These are phyloP conservation scores for Lobulomyces angularis DNA, from an alignment of 192 early-diverging fungal species.

Conservation along the genomic window DNA sequence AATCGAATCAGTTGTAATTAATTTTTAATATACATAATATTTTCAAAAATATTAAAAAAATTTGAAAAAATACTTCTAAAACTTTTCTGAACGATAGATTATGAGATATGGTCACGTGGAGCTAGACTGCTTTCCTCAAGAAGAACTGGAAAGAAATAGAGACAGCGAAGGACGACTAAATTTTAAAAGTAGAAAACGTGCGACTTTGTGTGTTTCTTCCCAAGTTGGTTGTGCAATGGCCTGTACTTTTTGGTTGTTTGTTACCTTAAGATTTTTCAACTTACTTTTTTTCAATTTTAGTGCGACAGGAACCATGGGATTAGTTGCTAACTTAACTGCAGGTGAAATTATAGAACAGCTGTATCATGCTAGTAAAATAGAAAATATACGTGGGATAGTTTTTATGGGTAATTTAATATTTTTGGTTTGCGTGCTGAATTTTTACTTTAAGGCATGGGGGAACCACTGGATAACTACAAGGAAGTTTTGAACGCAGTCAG, in stretches of 20 bases:
- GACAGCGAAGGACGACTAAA: conserved; percentile 11
- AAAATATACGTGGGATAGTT: conserved; percentile 39
- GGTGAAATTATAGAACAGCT: conserved; percentile 47
- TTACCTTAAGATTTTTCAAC: not conserved
- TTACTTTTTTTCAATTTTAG: not conserved
- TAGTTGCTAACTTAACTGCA: conserved; percentile 31
- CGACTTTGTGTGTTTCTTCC: conserved; percentile 37
- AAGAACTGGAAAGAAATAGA: conserved; percentile 23
- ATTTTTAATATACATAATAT: too few species aligned
- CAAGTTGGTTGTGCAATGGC: conserved; percentile 47
- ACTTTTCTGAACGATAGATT: too few species aligned
- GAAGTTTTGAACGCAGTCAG: conserved; percentile 27
- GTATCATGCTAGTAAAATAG: conserved; percentile 30
- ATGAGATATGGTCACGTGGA: conserved; percentile 43
- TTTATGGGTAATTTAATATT: too few species aligned
- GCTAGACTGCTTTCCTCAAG: conserved; percentile 25
- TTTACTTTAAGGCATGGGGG: too few species aligned
- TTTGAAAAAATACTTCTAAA: too few species aligned
- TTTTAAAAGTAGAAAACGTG: conserved; percentile 33
- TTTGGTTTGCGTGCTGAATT: too few species aligned
- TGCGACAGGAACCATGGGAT: conserved; percentile 43
- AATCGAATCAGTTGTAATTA: conserved; percentile 35
- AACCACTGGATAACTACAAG: conserved; percentile 43
- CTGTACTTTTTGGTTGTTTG: conserved; percentile 38
- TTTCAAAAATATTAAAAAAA: too few species aligned